Evolutionary conservation across 768 basidiomycete species (phyloP), one percentile per base, ranked within the genome.

Genomic region (Pulveroboletus sp.): DNA sequence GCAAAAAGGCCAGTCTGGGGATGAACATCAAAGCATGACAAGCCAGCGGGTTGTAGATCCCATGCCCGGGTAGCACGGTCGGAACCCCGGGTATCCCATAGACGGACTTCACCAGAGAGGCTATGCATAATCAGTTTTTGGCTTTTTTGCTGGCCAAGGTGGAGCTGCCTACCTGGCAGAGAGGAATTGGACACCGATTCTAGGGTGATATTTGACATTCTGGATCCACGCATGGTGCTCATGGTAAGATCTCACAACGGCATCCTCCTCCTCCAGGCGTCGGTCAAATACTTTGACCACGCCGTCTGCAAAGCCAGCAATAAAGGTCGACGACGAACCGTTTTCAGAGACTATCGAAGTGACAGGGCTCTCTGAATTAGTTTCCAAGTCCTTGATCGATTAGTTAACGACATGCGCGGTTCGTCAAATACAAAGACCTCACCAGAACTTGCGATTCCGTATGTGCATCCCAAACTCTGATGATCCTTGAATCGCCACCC

Each of bases 401-500:
- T 27, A 34, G 40, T 58, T 20, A 55, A 43, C 13, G 6, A 33
- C 4, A 20, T 10, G 27, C 2, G 7, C 17, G 9, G 19, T 32
- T 6, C 25, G 19, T 47, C n/a, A 33, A 34, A 40, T 12, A 45
- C 21, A 20, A 8, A 20, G 14, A 31, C 66, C 83, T 54, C 58
- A 93, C 90, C 71, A 86, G 64, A 37, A 85, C 72, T 48, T 83
- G 80, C 21, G 77, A 82, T 65, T 98, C 97, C 2, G 88, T 87
- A 55, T 90, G 85, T 9, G 94, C 95, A 64, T 99, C 94, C 97
- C 97, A 99, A 5, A 94, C 77, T 50, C 92, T 79, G 52, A 99
- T 87, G 33, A 85, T 82, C 49, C 84, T 81, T 32, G 91, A 87
- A 69, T 98, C 95, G 2, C 95, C 97, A 10, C 90, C 90, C 23